Percentiles rank a stretch among this genome's conserved stretches.
Conservation (phyloP, 2,329 filamentous ascomycete genomes). For the Emergomyces orientalis region DNA sequence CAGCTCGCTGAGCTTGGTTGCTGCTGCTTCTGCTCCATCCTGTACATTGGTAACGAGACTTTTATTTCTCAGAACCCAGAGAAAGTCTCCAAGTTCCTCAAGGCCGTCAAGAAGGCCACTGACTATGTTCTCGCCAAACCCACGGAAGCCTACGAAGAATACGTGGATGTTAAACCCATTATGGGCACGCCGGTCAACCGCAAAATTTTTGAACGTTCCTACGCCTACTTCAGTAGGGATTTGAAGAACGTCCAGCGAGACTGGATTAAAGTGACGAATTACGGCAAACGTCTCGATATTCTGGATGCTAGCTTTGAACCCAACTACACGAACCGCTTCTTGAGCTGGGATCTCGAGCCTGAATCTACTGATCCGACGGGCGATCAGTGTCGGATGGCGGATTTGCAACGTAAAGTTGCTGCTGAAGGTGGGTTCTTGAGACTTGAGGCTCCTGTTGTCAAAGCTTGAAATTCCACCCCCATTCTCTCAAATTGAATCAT, state of each 20-base stretch:
- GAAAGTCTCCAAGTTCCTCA: constrained; percentile 58
- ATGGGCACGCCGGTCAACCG: constrained; percentile 61
- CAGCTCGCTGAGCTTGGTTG: constrained; percentile 69
- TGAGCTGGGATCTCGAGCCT: constrained; percentile 55
- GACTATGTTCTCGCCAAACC: constrained; percentile 60
- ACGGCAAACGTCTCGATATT: constrained; percentile 64
- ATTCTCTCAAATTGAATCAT: neutral
- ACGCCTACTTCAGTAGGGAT: constrained; percentile 65
- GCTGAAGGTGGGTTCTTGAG: constrained; percentile 50
- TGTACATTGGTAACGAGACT: constrained; percentile 68
- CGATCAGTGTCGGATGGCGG: constrained; percentile 66
- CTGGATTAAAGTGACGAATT: constrained; percentile 68
- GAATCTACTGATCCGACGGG: constrained; percentile 59
- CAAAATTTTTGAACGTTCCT: constrained; percentile 73
- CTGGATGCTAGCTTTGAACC: constrained; percentile 54
- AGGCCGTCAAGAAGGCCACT: constrained; percentile 64
- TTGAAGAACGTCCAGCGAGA: constrained; percentile 65
- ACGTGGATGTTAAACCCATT: constrained; percentile 61
- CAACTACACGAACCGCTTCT: constrained; percentile 66
- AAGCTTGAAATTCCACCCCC: neutral
- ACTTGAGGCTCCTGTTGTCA: constrained; percentile 20
- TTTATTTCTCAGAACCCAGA: constrained; percentile 60
- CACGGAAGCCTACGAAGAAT: constrained; percentile 55
- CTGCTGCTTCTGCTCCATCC: constrained; percentile 75
- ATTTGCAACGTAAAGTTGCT: constrained; percentile 59